Conservation (phyloP, 1,139 yeast genomes). For the Wickerhamomyces sp. region DNA sequence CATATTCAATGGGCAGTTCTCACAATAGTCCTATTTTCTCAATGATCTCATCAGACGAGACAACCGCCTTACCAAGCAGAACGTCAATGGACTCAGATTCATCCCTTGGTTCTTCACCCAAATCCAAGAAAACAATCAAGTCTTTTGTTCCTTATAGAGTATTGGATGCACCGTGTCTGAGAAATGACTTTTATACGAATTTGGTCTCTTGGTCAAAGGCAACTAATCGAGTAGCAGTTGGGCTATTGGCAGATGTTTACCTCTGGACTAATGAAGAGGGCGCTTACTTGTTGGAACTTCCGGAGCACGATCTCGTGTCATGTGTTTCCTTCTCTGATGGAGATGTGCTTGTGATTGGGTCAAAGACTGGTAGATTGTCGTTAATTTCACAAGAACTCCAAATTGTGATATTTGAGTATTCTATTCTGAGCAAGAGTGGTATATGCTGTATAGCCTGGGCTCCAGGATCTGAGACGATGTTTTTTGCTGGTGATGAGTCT, state of each 20-base stretch:
- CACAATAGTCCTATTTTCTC: slow-evolving; percentile 4
- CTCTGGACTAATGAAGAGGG: slow-evolving; percentile 59
- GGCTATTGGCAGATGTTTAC: slow-evolving; percentile 54
- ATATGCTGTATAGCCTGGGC: slow-evolving; percentile 66
- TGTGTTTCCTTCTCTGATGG: slow-evolving; percentile 52
- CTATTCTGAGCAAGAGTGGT: slow-evolving; percentile 32
- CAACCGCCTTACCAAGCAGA: slow-evolving; percentile 2
- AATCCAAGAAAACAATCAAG: slow-evolving; percentile 3
- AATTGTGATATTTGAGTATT: slow-evolving; percentile 23
- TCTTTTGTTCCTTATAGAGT: slow-evolving; percentile 38
- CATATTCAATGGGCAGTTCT: slow-evolving; percentile 15
- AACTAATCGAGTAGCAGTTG: slow-evolving; percentile 59
- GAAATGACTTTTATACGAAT: slow-evolving; percentile 79
- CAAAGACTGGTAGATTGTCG: slow-evolving; percentile 44
- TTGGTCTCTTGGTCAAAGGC: slow-evolving; percentile 67
- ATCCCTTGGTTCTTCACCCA: slow-evolving; percentile 11
- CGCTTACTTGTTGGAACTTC: slow-evolving; percentile 33
- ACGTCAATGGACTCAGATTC: slow-evolving; percentile 11
- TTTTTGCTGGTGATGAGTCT: slow-evolving; percentile 64
- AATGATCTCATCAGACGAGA: slow-evolving; percentile 6
- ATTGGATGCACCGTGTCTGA: slow-evolving; percentile 69
- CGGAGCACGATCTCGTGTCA: slow-evolving; percentile 41
- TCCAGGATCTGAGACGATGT: slow-evolving; percentile 31
- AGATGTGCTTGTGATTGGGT: slow-evolving; percentile 53
- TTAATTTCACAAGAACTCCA: slow-evolving; percentile 34